Percentiles rank a stretch among this genome's conserved stretches.
Conservation (phyloP, 345 rosid species). For the Melaleuca alternifolia region DNA sequence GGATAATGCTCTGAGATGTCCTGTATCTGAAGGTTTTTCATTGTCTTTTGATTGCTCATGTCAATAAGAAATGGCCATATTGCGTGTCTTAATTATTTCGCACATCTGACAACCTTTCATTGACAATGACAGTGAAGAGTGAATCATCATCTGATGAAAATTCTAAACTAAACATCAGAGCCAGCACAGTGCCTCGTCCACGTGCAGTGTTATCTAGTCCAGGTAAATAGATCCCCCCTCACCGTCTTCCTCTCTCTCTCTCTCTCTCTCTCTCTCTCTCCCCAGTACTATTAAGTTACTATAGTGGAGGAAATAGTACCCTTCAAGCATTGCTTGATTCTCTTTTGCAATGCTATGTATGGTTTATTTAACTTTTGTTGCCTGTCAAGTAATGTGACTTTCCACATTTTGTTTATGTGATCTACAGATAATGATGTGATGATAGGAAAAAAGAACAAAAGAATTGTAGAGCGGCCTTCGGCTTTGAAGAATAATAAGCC, state of each 20-base stretch:
- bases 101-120: not conserved
- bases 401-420: not conserved
- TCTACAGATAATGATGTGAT: constrained; percentile 40
- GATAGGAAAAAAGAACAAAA: constrained; percentile 33
- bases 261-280: too few relatives aligned
- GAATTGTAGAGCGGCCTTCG: constrained; percentile 5
- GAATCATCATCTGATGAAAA: constrained; percentile 9
- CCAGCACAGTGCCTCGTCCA: constrained; percentile 41
- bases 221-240: constrained; percentile 14
- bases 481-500: constrained; percentile 14
- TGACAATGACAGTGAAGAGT: constrained; percentile 20
- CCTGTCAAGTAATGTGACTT: not conserved
- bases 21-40: not conserved
- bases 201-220: constrained; percentile 72
- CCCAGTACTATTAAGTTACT: not conserved
- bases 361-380: not conserved
- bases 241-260: not conserved
- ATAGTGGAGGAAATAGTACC: not conserved
- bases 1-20: constrained; percentile 4
- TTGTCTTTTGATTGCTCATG: not conserved
- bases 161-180: constrained; percentile 33
- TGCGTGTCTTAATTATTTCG: not conserved
- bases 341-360: not conserved
- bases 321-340: not conserved
- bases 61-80: not conserved